A percentile compares a stretch with the other conserved stretches of the same genome.
Conservation (phyloP, 192 early-diverging fungal species). For the Coemansia sp. region DNA sequence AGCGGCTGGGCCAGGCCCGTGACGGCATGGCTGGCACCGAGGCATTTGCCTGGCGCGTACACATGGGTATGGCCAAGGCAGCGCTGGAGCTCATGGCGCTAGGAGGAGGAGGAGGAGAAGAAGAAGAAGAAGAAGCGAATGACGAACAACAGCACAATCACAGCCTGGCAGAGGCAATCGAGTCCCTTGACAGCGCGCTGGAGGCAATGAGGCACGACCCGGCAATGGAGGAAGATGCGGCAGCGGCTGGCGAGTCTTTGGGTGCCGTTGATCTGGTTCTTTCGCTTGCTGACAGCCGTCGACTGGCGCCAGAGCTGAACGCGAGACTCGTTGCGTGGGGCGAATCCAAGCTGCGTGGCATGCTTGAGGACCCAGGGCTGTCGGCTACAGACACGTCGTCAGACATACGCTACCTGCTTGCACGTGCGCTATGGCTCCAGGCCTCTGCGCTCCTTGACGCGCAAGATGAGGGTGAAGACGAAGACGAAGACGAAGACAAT, state of each 20-base stretch:
- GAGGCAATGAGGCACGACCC: slow-evolving; percentile 3
- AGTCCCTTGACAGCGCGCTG: slow-evolving; percentile 10
- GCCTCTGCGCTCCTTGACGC: slow-evolving; percentile 30
- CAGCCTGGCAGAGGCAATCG: slow-evolving; percentile 3
- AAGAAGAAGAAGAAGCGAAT: slow-evolving; percentile 7
- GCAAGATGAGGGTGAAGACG: slow-evolving; percentile 15
- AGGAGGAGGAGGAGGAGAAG: neutral
- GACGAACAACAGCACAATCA: neutral
- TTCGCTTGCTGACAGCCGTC: slow-evolving; percentile 39
- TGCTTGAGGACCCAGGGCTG: neutral
- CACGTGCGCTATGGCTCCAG: slow-evolving; percentile 29
- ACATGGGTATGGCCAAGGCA: slow-evolving; percentile 31
- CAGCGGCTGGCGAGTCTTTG: slow-evolving; percentile 8
- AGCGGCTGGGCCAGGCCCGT: slow-evolving; percentile 38
- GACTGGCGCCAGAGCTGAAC: slow-evolving; percentile 9
- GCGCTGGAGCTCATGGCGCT: slow-evolving; percentile 17
- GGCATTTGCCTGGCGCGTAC: slow-evolving; percentile 25
- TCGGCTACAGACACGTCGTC: slow-evolving; percentile 5
- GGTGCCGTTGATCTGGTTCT: slow-evolving; percentile 31
- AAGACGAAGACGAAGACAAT: slow-evolving; percentile 11
- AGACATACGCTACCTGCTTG: slow-evolving; percentile 13
- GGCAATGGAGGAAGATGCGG: neutral
- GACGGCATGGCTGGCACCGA: slow-evolving; percentile 11
- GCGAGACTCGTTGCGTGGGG: slow-evolving; percentile 26
- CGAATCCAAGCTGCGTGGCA: slow-evolving; percentile 7